Conservation (phyloP, 2,329 filamentous ascomycete species). For the Aspergillus awamori region DNA sequence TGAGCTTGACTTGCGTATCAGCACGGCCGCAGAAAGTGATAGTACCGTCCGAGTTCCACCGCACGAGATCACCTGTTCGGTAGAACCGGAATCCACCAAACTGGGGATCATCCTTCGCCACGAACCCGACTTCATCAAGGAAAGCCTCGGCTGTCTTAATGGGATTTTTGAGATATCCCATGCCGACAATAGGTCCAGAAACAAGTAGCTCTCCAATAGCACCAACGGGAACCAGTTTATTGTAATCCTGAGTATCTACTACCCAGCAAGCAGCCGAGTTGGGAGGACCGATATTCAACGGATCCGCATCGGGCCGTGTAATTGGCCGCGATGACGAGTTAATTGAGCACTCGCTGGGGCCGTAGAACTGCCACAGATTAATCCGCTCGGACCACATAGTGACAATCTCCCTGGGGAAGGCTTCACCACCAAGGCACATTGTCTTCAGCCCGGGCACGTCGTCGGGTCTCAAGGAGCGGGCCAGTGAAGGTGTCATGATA, state of each 20-base stretch:
- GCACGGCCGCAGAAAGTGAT: neutral
- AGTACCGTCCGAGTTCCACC: neutral
- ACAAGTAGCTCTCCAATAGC: slow-evolving; percentile 12
- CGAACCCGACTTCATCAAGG: neutral
- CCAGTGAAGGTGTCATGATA: slow-evolving; percentile 30
- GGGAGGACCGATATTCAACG: neutral
- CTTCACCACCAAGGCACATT: slow-evolving; percentile 33
- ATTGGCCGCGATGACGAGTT: neutral
- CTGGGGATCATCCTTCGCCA: neutral
- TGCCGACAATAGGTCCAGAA: slow-evolving; percentile 2
- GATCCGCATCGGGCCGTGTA: neutral
- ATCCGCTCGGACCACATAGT: neutral
- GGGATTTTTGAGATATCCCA: slow-evolving; percentile 2
- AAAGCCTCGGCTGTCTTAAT: slow-evolving; percentile 3
- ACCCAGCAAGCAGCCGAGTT: slow-evolving; percentile 31
- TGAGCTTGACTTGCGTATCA: slow-evolving; percentile 3
- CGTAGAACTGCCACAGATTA: neutral
- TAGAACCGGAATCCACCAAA: neutral
- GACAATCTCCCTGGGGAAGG: slow-evolving; percentile 24
- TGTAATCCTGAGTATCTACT: slow-evolving; percentile 30
- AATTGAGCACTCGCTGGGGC: neutral
- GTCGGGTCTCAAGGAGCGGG: slow-evolving; percentile 24
- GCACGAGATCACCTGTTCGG: neutral
- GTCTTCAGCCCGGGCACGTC: slow-evolving; percentile 25
- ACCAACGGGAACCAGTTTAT: slow-evolving; percentile 26